phyloP scores from a whole-genome alignment of 257 asterid genomes.

The Nicotiana obtusifolia region DNA sequence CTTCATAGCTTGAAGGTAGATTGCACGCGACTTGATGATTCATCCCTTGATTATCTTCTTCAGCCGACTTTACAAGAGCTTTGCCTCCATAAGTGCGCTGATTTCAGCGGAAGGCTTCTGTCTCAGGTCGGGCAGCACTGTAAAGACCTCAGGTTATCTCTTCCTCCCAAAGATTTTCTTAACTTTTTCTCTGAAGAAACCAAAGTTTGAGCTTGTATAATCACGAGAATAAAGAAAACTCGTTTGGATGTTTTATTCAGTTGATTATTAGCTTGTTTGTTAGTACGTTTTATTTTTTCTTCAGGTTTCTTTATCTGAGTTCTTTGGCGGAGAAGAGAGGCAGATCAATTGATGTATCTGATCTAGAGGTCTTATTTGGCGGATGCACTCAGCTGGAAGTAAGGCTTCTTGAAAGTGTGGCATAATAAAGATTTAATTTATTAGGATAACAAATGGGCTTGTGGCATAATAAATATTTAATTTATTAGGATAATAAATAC shows the following conservation, averaged over 20 bases:
- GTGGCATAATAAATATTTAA: neutral
- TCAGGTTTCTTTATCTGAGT: conserved; percentile 86
- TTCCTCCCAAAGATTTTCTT: neutral
- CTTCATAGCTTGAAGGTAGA: conserved; percentile 70
- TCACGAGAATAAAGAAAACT: neutral
- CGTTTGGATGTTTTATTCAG: conserved; percentile 17
- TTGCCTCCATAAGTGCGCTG: conserved; percentile 62
- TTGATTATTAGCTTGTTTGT: conserved; percentile 20
- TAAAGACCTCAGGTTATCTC: conserved; percentile 62
- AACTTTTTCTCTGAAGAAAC: neutral
- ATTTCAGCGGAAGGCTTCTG: conserved; percentile 72
- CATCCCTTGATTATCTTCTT: conserved; percentile 47
- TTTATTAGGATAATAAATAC: neutral
- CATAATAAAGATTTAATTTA: neutral
- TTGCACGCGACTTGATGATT: conserved; percentile 82
- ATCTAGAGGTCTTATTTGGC: conserved; percentile 78
- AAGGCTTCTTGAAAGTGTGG: conserved; percentile 36
- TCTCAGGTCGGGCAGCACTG: conserved; percentile 64
- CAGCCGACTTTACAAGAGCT: conserved; percentile 70
- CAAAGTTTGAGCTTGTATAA: conserved; percentile 10
- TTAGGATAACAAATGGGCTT: neutral
- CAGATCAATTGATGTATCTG: conserved; percentile 67
- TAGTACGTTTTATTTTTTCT: conserved; percentile 17
- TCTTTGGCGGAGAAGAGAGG: conserved; percentile 87
- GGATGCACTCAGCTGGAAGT: conserved; percentile 97